A percentile compares a stretch with the other conserved stretches of the same genome.
These are phyloP conservation scores for Poa annua DNA, from an alignment of 176 grass and related monocot species.

Conservation along the genomic window DNA sequence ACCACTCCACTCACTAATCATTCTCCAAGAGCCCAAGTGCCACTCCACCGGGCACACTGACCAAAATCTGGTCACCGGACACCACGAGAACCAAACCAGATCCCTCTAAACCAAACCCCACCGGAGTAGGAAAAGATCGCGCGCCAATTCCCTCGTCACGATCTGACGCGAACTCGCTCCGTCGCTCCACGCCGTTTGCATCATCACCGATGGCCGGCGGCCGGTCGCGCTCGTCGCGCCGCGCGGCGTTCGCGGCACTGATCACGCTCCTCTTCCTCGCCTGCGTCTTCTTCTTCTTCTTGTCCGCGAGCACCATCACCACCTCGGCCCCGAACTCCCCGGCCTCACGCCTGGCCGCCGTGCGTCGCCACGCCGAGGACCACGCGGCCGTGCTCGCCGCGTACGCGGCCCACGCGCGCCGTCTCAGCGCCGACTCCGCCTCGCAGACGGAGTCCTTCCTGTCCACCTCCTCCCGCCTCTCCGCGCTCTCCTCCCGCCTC, in stretches of 20 bases:
- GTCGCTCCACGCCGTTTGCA: not conserved
- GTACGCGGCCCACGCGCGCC: slow-evolving; percentile 69
- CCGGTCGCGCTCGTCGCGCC: slow-evolving; percentile 46
- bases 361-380: slow-evolving; percentile 75
- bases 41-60: slow-evolving; percentile 38
- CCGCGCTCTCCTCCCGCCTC: slow-evolving; percentile 65
- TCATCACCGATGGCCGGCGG: slow-evolving; percentile 62
- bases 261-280: slow-evolving; percentile 58
- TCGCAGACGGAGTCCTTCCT: slow-evolving; percentile 61
- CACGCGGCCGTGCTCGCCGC: slow-evolving; percentile 77
- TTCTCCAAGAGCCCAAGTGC: slow-evolving; percentile 45
- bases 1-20: not conserved
- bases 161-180: not conserved
- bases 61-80: slow-evolving; percentile 21
- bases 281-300: slow-evolving; percentile 47
- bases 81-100: not conserved
- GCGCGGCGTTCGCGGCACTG: slow-evolving; percentile 57
- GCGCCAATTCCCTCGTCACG: slow-evolving; percentile 29
- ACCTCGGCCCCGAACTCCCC: slow-evolving; percentile 16
- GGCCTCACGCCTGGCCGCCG: slow-evolving; percentile 51
- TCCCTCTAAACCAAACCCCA: slow-evolving; percentile 37
- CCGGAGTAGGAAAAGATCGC: not conserved
- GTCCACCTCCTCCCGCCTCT: slow-evolving; percentile 66
- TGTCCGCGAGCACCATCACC: slow-evolving; percentile 45
- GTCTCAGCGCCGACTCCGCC: slow-evolving; percentile 58